These are phyloP conservation scores for Pyracantha coccinea DNA, from an alignment of 331 rosid species.

Conservation along the genomic window DNA sequence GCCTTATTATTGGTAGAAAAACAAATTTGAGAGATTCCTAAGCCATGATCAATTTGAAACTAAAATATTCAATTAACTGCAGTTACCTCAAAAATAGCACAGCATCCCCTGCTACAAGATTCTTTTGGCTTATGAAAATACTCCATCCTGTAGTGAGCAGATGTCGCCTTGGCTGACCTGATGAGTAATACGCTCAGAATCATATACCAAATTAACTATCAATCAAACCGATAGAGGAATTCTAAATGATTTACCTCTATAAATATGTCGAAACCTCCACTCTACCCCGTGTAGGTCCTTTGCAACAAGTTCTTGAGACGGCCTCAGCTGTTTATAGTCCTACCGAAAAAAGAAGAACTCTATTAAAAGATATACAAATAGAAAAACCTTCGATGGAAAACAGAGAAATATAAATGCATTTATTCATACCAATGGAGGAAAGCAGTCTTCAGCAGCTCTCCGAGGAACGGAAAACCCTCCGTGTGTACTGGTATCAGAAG, in stretches of 20 bases:
- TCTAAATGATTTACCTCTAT: conserved; percentile 48
- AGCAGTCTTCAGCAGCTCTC: conserved; percentile 97
- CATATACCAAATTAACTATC: conserved; percentile 9
- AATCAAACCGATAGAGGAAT: conserved; percentile 15
- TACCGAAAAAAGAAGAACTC: conserved; percentile 19
- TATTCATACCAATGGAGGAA: conserved; percentile 73
- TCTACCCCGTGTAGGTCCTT: conserved; percentile 87
- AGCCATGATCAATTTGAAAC: not conserved
- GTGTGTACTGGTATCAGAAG: conserved; percentile 94
- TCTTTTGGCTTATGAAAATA: conserved; percentile 88
- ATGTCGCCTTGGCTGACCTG: conserved; percentile 99
- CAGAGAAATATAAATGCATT: conserved; percentile 10
- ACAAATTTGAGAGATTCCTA: not conserved
- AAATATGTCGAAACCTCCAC: conserved; percentile 91
- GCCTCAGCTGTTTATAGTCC: conserved; percentile 94
- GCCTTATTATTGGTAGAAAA: not conserved
- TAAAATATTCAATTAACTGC: not conserved
- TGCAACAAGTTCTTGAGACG: conserved; percentile 94
- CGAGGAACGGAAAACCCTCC: conserved; percentile 99
- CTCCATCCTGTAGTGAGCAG: conserved; percentile 98
- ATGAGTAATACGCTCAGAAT: conserved; percentile 18
- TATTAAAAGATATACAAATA: not conserved
- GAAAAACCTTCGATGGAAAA: not conserved
- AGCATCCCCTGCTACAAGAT: conserved; percentile 95
- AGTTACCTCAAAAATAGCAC: conserved; percentile 84